Percentiles rank a stretch among this genome's conserved stretches.
These are phyloP conservation scores for Saccharomycopsis hybrid DNA, from an alignment of 1,139 yeast species.

Conservation along the genomic window DNA sequence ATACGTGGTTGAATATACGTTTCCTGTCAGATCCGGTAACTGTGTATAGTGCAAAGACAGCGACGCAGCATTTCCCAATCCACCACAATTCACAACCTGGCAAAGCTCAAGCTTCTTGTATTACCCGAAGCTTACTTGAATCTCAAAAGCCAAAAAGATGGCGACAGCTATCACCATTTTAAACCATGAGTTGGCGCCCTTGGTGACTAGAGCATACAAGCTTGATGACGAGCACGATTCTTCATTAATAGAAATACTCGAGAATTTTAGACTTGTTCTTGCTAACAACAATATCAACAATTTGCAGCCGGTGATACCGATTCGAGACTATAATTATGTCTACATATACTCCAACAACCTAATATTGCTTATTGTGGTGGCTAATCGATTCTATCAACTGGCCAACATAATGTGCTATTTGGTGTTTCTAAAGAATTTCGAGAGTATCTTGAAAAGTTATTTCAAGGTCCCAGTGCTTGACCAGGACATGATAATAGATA, in stretches of 20 bases:
- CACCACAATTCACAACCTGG: too few relatives aligned
- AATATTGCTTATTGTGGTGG: conserved; percentile 13
- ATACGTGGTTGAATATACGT: too few relatives aligned
- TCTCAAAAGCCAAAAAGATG: too few relatives aligned
- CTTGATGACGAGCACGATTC: conserved; percentile 13
- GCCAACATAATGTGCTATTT: conserved; percentile 20
- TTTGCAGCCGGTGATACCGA: conserved; percentile 15
- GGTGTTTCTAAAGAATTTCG: conserved; percentile 65
- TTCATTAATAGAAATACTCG: conserved; percentile 15
- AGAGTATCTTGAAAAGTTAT: conserved; percentile 77
- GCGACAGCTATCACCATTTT: conserved; percentile 20
- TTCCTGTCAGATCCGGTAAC: too few relatives aligned
- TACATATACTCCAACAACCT: conserved; percentile 15
- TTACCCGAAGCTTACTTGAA: too few relatives aligned
- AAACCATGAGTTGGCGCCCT: conserved; percentile 16
- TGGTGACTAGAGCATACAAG: conserved; percentile 17
- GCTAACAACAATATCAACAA: conserved; percentile 1
- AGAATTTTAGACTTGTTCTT: conserved; percentile 11
- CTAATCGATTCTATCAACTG: conserved; percentile 9
- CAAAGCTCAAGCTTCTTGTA: too few relatives aligned
- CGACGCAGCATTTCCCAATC: too few relatives aligned
- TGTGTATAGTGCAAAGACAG: too few relatives aligned
- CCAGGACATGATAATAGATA: conserved; percentile 91
- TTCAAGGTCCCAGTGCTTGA: conserved; percentile 65
- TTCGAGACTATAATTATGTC: conserved; percentile 15